A percentile compares a stretch with the other conserved stretches of the same genome.
Conservation (phyloP, 495 filamentous ascomycete species). For the Penicillium canariense region DNA sequence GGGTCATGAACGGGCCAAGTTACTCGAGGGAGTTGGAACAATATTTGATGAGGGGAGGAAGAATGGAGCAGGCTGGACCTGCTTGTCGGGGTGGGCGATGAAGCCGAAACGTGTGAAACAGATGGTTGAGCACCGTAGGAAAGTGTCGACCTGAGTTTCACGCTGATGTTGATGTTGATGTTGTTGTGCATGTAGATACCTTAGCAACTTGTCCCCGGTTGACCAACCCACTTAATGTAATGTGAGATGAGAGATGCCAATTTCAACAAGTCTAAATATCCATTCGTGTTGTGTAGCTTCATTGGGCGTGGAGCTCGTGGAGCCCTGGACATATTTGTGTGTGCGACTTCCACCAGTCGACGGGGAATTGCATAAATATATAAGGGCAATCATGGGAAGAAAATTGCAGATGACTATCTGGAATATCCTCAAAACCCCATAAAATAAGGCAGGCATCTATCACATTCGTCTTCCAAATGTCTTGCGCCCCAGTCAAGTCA, state of each 20-base stretch:
- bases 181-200: slow-evolving; percentile 7
- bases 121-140: background rate
- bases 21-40: slow-evolving; percentile 73
- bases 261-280: no score
- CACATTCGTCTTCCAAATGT: no score
- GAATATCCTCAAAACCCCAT: no score
- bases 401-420: no score
- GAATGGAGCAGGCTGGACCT: slow-evolving; percentile 79
- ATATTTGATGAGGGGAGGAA: slow-evolving; percentile 82
- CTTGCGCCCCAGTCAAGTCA: no score
- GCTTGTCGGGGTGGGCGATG: slow-evolving; percentile 82
- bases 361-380: no score
- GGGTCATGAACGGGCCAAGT: slow-evolving; percentile 59
- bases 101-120: slow-evolving; percentile 59
- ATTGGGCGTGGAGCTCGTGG: background rate
- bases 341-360: no score
- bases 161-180: background rate
- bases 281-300: background rate
- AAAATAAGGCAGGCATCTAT: no score
- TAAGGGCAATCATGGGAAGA: no score
- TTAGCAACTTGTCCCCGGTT: slow-evolving; percentile 18
- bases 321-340: no score
- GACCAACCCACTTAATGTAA: slow-evolving; percentile 23
- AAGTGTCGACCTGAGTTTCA: background rate
- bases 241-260: slow-evolving; percentile 19